Percentiles rank a stretch among this genome's conserved stretches.
phyloP scores from a whole-genome alignment of 352 stramenopile species.

The Phytophthora sp. region DNA sequence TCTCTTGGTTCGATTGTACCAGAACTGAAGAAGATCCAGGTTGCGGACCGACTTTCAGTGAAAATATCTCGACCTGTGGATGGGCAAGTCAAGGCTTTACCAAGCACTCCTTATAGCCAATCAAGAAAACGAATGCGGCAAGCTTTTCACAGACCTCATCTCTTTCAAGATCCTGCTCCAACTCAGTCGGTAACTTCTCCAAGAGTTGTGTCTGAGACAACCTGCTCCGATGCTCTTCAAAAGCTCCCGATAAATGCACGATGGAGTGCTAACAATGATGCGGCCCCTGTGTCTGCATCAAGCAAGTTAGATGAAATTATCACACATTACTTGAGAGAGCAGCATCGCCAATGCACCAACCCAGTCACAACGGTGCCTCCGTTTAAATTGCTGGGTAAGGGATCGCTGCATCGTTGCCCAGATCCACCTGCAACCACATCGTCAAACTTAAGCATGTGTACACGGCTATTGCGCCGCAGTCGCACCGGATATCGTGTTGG shows the following conservation, averaged over 20 bases:
- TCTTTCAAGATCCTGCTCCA: constrained; percentile 37
- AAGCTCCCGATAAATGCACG: constrained; percentile 44
- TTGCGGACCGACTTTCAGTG: constrained; percentile 20
- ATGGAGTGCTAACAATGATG: constrained; percentile 34
- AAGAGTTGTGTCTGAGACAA: constrained; percentile 19
- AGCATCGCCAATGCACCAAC: constrained; percentile 89
- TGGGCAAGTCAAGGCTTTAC: constrained; percentile 14
- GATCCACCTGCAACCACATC: constrained; percentile 55
- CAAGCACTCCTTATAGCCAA: constrained; percentile 28
- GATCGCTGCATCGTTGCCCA: constrained; percentile 73
- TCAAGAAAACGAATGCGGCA: constrained; percentile 43
- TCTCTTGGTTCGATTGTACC: constrained; percentile 41
- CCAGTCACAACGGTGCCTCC: constrained; percentile 87
- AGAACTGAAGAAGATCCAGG: constrained; percentile 29
- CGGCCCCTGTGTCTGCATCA: constrained; percentile 6
- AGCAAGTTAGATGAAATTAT: constrained; percentile 87
- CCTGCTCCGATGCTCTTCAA: constrained; percentile 35
- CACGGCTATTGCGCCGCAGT: constrained; percentile 57
- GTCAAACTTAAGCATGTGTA: constrained; percentile 71
- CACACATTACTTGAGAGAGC: constrained; percentile 85
- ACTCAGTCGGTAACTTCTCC: constrained; percentile 30
- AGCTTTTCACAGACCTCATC: constrained; percentile 34
- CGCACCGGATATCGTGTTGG: constrained; percentile 57
- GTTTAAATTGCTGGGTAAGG: constrained; percentile 75
- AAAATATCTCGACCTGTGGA: constrained; percentile 22